Evolutionary conservation across 2,329 filamentous ascomycete genomes (phyloP), one percentile per base, ranked within the genome.

Genomic region (Neofusicoccum parvum): DNA sequence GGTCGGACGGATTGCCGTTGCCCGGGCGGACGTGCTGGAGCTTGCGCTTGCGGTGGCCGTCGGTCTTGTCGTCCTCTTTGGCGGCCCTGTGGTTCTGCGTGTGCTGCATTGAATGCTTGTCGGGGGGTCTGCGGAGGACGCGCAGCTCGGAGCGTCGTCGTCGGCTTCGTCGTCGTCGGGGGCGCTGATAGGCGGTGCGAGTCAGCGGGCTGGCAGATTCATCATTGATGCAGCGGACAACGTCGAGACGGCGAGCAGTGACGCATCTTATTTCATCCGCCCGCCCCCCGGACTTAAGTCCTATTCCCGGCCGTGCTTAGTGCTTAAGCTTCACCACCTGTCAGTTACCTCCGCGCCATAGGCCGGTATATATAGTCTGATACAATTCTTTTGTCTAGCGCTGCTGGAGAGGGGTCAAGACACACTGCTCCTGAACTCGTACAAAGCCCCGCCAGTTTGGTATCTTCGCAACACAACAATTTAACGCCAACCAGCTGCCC

Each of bases 31-130:
- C 50, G 48, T 41, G 62, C 20, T 65, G 54, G 62, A 65, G 63
- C 66, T 67, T 67, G 63, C 66, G 66, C 56, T 67, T 67, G 49
- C 66, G 53, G 27, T 67, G 54, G 39, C 46, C 48, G 64, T 56
- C 39, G 50, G 50, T 60, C 56, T 60, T 46, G 64, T 65, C 64
- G 43, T 65, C 53, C 34, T 49, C 51, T 65, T 32, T 58, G 63
- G 53, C 53, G 53, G 63, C 62, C 62, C 43, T 17, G 39, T 58
- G 43, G 34, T 65, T 59, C 45, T 59, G 46, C 64, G 64, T 32
- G 43, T 39, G 49, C 64, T 66, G 64, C 64, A 66, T 66, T 37
- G 64, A 66, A 53, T 43, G 46, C 41, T 46, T 27, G 54, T 48
- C 27, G 56, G 56, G 23, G 20, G 15, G 46, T 49, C 59, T 36